Conservation (phyloP, 148 eudicot genomes). For the Vaccinium vitisidaea region DNA sequence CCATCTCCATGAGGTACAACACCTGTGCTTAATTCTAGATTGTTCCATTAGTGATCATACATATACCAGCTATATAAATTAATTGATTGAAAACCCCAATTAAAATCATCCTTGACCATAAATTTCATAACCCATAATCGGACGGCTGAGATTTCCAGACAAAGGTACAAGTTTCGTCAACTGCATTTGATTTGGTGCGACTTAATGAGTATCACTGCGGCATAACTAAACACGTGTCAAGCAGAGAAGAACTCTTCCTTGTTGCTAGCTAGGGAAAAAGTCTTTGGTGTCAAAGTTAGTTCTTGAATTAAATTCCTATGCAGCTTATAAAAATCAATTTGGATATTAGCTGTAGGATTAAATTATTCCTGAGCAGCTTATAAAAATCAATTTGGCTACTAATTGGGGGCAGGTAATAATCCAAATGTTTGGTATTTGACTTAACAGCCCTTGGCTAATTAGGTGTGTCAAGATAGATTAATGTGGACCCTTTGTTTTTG, state of each 20-base stretch:
- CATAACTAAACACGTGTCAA: neutral
- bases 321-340: neutral
- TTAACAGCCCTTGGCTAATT: neutral
- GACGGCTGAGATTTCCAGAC: slow-evolving; percentile 10
- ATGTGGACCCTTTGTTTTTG: neutral
- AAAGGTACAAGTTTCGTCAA: neutral
- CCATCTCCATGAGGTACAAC: neutral
- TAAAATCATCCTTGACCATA: neutral
- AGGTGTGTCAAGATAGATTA: neutral
- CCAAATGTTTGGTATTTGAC: slow-evolving; percentile 18
- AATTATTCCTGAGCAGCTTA: neutral
- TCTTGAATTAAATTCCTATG: neutral
- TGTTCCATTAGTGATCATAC: slow-evolving; percentile 21
- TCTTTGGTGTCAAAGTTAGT: neutral
- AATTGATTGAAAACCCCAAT: neutral
- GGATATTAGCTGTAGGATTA: neutral
- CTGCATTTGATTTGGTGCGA: neutral
- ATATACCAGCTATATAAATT: neutral
- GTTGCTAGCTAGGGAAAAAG: neutral
- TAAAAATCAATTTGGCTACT: neutral
- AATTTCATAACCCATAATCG: neutral
- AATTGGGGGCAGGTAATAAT: slow-evolving; percentile 9
- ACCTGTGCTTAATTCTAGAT: slow-evolving; percentile 29
- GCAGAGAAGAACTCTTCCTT: neutral
- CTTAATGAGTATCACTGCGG: neutral